Evolutionary conservation across 768 basidiomycete species (phyloP).

Genomic region (Lyophyllum shimeji): DNA sequence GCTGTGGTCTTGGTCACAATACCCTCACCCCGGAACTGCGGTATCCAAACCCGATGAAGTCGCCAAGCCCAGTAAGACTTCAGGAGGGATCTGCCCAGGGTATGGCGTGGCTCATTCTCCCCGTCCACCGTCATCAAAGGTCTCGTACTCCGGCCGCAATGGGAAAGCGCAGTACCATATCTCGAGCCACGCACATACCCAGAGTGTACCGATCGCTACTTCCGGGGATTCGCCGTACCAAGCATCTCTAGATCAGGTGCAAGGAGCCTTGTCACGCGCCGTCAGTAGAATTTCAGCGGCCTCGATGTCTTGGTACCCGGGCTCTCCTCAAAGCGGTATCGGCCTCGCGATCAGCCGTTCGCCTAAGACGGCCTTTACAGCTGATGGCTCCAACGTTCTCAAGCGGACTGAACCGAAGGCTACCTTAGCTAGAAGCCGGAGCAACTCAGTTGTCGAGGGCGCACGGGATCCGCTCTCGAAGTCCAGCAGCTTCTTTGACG

Average conservation of each 20-base stretch:
- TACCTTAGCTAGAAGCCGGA: constrained; percentile 20
- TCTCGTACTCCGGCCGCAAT: constrained; percentile 7
- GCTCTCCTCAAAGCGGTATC: constrained; percentile 34
- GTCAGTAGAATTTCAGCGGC: constrained; percentile 38
- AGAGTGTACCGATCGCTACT: constrained; percentile 13
- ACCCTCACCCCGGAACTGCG: constrained; percentile 35
- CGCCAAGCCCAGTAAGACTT: constrained; percentile 4
- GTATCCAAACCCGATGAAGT: constrained; percentile 14
- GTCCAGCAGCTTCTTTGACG: constrained; percentile 31
- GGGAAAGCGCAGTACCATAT: constrained; percentile 23
- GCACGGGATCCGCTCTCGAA: constrained; percentile 17
- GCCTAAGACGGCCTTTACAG: constrained; percentile 33
- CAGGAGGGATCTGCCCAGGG: constrained; percentile 11
- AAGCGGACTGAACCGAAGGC: constrained; percentile 37
- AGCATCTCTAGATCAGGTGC: constrained; percentile 38
- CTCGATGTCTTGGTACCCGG: constrained; percentile 50
- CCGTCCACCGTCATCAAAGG: constrained; percentile 11
- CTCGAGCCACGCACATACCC: constrained; percentile 22
- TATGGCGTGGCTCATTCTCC: constrained; percentile 13
- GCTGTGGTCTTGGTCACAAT: constrained; percentile 60
- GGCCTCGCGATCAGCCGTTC: constrained; percentile 34
- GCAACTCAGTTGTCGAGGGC: constrained; percentile 17
- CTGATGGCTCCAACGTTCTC: constrained; percentile 39
- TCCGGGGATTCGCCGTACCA: constrained; percentile 24
- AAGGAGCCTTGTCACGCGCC: constrained; percentile 36